Evolutionary conservation across 1,284 basidiomycete species (phyloP), one percentile per base, ranked within the genome.

Genomic region (Naganishia liquefaciens): DNA sequence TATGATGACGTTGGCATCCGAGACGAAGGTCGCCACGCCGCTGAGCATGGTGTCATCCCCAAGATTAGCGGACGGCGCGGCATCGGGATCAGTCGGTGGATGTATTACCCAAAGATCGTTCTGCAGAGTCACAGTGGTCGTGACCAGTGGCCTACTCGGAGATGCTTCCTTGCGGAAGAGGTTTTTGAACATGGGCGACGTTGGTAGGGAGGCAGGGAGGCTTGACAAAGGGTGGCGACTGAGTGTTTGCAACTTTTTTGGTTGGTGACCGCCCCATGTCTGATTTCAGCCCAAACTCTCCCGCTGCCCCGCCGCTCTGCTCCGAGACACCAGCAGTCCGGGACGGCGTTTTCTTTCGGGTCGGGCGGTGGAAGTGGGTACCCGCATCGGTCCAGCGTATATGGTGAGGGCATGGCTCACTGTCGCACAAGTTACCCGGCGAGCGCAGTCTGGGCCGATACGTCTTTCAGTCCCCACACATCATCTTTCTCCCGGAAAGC

Each of bases 21-120:
- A 50, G 19, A 47, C 42, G 21, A 60, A 60, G 13, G 28, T 50
- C 23, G 57, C 46, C 37, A 49, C 30, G 21, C 57, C 57, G n/a
- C 57, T 60, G 46, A 60, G 46, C 57, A 60, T 60, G 9, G 57
- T 60, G 46, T 60, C 57, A 23, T 60, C 57, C 23, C 57, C 57
- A 1, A 60, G 13, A 13, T 40, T 60, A n/a, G 44, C 10, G 11
- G 57, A 25, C n/a, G 23, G 13, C 2, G 17, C 19, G 2, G 33
- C 30, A 37, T 60, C 57, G 54, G 19, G 25, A 33, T 60, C 57
- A 10, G 46, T 23, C 11, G 57, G 57, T 5, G 57, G 57, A 50
- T 60, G 46, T 13, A 60, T 50, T 30, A 60, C 57, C 57, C 57
- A 60, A 25, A 60, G 46, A 13, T 60, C 57, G 37, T 60, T 60